These are phyloP conservation scores for Harringtonia aguacate DNA, from an alignment of 2,329 filamentous ascomycete genomes.

Conservation along the genomic window DNA sequence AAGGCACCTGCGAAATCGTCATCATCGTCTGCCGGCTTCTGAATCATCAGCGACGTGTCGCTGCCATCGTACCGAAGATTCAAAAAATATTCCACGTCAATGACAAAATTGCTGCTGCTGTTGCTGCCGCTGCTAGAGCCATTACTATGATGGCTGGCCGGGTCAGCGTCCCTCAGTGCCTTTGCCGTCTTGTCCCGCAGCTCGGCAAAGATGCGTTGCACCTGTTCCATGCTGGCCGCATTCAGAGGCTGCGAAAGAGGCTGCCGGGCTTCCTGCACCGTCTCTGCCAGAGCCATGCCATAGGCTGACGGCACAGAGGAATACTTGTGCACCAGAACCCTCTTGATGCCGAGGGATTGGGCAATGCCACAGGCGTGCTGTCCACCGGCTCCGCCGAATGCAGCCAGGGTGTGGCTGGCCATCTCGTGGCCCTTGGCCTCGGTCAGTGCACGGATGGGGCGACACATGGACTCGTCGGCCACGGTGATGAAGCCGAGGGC, in stretches of 20 bases:
- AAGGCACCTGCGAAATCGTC: no score
- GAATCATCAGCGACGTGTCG: conserved; percentile 87
- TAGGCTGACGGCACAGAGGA: conserved; percentile 86
- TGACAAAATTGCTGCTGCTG: no score
- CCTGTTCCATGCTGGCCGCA: no score
- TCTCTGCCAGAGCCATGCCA: conserved; percentile 86
- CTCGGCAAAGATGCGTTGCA: no score
- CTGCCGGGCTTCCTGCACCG: conserved; percentile 58
- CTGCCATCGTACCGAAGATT: conserved; percentile 91
- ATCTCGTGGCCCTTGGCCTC: conserved; percentile 90
- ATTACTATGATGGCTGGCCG: no score
- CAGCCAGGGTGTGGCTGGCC: conserved; percentile 79
- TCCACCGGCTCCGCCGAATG: conserved; percentile 84
- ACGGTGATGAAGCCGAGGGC: conserved; percentile 85
- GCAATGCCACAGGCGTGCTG: conserved; percentile 88
- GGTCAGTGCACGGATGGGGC: conserved; percentile 81
- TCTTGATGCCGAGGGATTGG: conserved; percentile 69
- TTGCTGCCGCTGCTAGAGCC: no score
- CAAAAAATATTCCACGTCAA: conserved; percentile 76
- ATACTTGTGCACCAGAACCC: conserved; percentile 78
- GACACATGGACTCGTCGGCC: conserved; percentile 83
- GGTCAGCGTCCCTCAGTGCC: conserved; percentile 29
- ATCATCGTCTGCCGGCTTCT: no score
- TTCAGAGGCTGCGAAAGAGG: conserved; percentile 57
- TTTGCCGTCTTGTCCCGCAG: conserved; percentile 70